Evolutionary conservation across 129 eudicot species (phyloP).

Genomic region (Solidago caesia): DNA sequence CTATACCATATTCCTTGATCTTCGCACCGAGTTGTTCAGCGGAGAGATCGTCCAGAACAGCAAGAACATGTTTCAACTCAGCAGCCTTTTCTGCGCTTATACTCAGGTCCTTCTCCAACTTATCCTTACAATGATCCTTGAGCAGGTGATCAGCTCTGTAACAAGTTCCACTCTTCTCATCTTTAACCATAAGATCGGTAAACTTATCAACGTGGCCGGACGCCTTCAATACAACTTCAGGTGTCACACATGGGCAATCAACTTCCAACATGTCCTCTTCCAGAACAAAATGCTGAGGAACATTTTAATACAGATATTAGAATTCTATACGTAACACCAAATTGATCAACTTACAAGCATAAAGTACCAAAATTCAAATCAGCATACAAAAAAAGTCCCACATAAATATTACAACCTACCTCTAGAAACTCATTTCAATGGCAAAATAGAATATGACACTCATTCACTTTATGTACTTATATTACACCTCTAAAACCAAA

Average conservation of each 20-base stretch:
- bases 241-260: constrained; percentile 75
- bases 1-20: constrained; percentile 68
- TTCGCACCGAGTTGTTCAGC: constrained; percentile 70
- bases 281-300: constrained; percentile 66
- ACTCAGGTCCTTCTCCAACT: constrained; percentile 50
- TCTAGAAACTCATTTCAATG: no score
- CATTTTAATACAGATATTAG: constrained; percentile 9
- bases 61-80: constrained; percentile 63
- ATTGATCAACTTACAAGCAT: neutral
- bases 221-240: constrained; percentile 61
- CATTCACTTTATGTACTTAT: no score
- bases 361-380: neutral
- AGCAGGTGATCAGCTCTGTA: constrained; percentile 69
- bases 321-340: neutral
- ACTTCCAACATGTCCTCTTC: constrained; percentile 81
- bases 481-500: no score
- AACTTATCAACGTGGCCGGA: constrained; percentile 75
- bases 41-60: constrained; percentile 66
- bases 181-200: constrained; percentile 73
- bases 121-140: constrained; percentile 65
- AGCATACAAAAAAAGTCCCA: no score
- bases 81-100: constrained; percentile 54
- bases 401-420: no score
- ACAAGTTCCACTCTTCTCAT: constrained; percentile 59
- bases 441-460: no score